Conservation (phyloP, 106 monocot genomes). For the Allium fistulosum region DNA sequence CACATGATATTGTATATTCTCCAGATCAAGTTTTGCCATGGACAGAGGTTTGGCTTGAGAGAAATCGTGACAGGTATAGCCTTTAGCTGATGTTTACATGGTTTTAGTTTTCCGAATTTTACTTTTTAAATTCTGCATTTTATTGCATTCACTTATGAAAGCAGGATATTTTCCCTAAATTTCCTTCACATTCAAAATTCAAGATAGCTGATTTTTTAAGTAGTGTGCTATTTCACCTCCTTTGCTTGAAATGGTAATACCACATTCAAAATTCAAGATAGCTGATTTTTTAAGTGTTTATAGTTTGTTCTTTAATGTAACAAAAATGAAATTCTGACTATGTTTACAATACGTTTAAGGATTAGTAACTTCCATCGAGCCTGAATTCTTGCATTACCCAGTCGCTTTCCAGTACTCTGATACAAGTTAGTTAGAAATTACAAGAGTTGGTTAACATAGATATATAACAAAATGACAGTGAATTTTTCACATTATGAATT, state of each 20-base stretch:
- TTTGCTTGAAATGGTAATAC: too few species aligned
- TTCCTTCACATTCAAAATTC: constrained; percentile 20
- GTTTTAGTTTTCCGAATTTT: too few species aligned
- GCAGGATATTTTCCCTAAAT: not conserved
- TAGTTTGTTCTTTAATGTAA: too few species aligned
- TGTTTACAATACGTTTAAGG: not conserved
- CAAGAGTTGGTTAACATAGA: not conserved
- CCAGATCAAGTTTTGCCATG: constrained; percentile 71
- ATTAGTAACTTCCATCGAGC: constrained; percentile 18
- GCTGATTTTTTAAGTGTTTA: too few species aligned
- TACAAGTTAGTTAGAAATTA: constrained; percentile 4
- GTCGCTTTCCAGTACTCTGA: constrained; percentile 88
- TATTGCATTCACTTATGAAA: not conserved
- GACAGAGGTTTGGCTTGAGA: constrained; percentile 97
- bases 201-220: too few species aligned
- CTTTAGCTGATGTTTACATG: not conserved
- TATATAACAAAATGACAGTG: not conserved
- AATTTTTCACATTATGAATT: not conserved
- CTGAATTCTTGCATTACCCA: constrained; percentile 95
- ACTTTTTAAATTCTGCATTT: not conserved
- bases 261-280: too few species aligned
- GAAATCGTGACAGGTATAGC: constrained; percentile 47
- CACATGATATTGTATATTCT: constrained; percentile 89
- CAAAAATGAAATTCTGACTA: too few species aligned
- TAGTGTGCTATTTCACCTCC: too few species aligned